A percentile compares a stretch with the other conserved stretches of the same genome.
Conservation (phyloP, 495 filamentous ascomycete genomes). For the Aspergillus mulundensis region DNA sequence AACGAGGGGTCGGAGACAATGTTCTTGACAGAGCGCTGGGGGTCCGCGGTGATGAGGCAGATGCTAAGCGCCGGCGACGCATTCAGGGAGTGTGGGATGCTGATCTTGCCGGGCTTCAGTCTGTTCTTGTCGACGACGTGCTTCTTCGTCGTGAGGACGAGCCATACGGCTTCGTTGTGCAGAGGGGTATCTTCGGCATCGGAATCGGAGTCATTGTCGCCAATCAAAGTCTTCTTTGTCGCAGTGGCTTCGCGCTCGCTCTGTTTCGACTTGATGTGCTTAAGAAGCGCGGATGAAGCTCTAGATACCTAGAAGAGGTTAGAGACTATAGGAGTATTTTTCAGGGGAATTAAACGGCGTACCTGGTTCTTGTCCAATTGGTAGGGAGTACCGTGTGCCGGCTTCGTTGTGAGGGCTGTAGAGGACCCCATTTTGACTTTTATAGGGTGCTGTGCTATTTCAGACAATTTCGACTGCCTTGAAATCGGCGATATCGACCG, state of each 20-base stretch:
- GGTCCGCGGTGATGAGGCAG: conserved; percentile 81
- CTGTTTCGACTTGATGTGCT: conserved; percentile 68
- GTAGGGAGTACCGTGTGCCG: conserved; percentile 54
- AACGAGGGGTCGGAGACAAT: conserved; percentile 70
- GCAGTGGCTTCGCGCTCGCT: conserved; percentile 51
- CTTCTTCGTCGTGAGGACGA: conserved; percentile 85
- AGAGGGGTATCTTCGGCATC: conserved; percentile 35
- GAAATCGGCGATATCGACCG: conserved; percentile 27
- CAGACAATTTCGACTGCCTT: conserved; percentile 27
- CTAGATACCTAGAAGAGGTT: conserved; percentile 57
- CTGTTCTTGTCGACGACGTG: conserved; percentile 70
- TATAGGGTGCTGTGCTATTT: conserved; percentile 6
- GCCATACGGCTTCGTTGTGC: conserved; percentile 70
- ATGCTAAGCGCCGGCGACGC: conserved; percentile 57
- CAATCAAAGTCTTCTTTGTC: conserved; percentile 71
- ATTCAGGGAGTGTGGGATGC: conserved; percentile 66
- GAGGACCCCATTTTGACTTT: conserved; percentile 41
- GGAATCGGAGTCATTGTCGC: conserved; percentile 50
- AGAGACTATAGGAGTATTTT: conserved; percentile 1
- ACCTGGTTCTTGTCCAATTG: conserved; percentile 65
- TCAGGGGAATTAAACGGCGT: conserved; percentile 6
- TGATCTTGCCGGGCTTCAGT: conserved; percentile 73
- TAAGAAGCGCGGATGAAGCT: conserved; percentile 76
- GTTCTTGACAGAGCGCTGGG: conserved; percentile 88
- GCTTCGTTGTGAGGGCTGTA: conserved; percentile 49